Base-by-base conservation (phyloP, 208 protist genomes). In the Trypanosoma brucei region DNA sequence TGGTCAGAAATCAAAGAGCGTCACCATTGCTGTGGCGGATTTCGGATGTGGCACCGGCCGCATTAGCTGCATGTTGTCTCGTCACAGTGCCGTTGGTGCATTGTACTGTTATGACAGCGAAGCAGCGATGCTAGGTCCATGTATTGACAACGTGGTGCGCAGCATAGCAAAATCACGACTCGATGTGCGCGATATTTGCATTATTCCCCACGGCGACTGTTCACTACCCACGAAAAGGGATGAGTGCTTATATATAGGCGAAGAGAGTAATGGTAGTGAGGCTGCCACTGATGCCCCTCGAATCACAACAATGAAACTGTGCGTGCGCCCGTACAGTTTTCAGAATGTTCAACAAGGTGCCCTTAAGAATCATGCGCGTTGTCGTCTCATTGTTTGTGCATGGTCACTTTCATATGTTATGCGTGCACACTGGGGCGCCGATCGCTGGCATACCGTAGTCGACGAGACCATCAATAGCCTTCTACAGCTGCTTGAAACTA, bases 351-450 rank as follows among this genome's bases (percentile, higher is more conserved):
- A 76, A 45, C n/a, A 46, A 0, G 76, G 74, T 8, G 77, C 87
- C 59, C 68, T 88, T 48, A 22, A 39, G 1, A 49, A 11, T 14
- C 84, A 89, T 57, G 73, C 68, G 1, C 40, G 44, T 6, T 88
- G 75, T 53, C 65, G 81, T 36, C 46, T 92, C 22, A 62, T 88
- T 3, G 83, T 91, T 0, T 91, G 82, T 52, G 88, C 88, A 50
- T 94, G 88, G 85, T 82, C 88, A n/a, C 72, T 94, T 30, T 91
- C 84, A 37, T 92, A 91, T 36, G 79, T 94, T 22, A 85, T 90
- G 84, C 88, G 88, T 7, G 62, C 74, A 63, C 67, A 78, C 61
- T 94, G 88, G 85, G 85, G 81, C 37, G 75, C 62, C 3, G 73
- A 78, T 7, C 65, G 66, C 51, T 93, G 87, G 87, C 80, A 88